Conservation (phyloP, 2,329 filamentous ascomycete species). For the Aspergillus sp. region DNA sequence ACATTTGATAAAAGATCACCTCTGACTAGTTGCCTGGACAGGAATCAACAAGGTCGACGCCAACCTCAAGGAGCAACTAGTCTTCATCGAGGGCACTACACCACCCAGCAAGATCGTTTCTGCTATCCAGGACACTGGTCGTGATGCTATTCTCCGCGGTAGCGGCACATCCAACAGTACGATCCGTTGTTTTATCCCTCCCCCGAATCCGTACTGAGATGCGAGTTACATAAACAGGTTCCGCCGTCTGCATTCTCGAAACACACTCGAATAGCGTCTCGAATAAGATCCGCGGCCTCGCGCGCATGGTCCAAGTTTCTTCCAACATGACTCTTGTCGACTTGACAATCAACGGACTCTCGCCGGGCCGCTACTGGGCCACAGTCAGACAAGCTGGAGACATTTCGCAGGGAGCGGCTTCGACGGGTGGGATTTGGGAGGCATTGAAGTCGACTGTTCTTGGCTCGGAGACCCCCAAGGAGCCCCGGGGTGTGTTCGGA, state of each 20-base stretch:
- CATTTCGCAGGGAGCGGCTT: constrained; percentile 73
- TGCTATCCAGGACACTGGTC: constrained; percentile 80
- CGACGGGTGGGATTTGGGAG: constrained; percentile 77
- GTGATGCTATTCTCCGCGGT: constrained; percentile 89
- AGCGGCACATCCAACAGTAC: constrained; percentile 76
- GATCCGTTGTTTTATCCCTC: constrained; percentile 8
- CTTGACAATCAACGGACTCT: constrained; percentile 74
- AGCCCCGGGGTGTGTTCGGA: constrained; percentile 61
- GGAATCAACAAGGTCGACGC: constrained; percentile 79
- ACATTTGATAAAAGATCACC: not conserved
- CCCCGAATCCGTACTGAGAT: constrained; percentile 1
- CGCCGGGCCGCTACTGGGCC: constrained; percentile 73
- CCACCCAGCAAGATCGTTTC: constrained; percentile 83
- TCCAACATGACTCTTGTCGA: constrained; percentile 75
- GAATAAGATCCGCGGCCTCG: constrained; percentile 73
- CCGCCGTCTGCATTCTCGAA: constrained; percentile 86
- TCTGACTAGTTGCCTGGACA: constrained; percentile 17
- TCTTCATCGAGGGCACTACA: constrained; percentile 80
- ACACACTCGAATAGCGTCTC: constrained; percentile 58
- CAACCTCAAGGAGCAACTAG: constrained; percentile 72
- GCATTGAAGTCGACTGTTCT: constrained; percentile 40
- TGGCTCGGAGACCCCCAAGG: constrained; percentile 27
- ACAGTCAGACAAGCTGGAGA: constrained; percentile 82
- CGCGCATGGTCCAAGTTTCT: constrained; percentile 87
- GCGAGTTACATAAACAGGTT: constrained; percentile 17